Conservation (phyloP, 176 grass and related monocot genomes). For the Panicum miliaceum region DNA sequence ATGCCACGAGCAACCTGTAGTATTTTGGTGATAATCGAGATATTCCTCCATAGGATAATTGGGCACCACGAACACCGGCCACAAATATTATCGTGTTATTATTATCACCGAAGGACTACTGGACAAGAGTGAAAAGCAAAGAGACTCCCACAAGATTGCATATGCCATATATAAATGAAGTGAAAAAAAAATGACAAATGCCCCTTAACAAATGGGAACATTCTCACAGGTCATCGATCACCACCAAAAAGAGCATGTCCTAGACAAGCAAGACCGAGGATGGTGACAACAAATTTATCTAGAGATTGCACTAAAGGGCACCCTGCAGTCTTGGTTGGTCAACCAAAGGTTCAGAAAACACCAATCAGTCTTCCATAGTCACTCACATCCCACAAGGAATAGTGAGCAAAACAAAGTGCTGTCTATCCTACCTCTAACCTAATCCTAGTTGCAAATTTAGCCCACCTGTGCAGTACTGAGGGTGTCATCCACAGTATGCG, state of each 20-base stretch:
- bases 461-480: background rate
- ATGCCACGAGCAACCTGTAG: too few species aligned
- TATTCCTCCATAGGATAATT: too few species aligned
- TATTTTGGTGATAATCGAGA: too few species aligned
- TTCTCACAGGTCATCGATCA: background rate
- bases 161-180: background rate
- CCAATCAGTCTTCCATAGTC: background rate
- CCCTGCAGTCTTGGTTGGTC: background rate
- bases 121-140: background rate
- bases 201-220: background rate
- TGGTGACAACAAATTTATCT: background rate
- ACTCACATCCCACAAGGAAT: background rate
- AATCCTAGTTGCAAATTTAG: slow-evolving; percentile 30
- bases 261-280: background rate
- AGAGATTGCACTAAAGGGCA: background rate
- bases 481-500: background rate
- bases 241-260: background rate
- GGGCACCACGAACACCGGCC: too few species aligned
- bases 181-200: background rate
- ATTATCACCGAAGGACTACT: background rate
- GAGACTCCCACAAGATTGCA: background rate
- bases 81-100: too few species aligned
- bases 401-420: background rate
- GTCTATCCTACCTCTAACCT: slow-evolving; percentile 5
- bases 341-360: background rate